Evolutionary conservation across 225 moss, liverwort and hornwort genomes (phyloP), one percentile per base, ranked within the genome.

Genomic region (Bryoerythrophyllum caledonicum): DNA sequence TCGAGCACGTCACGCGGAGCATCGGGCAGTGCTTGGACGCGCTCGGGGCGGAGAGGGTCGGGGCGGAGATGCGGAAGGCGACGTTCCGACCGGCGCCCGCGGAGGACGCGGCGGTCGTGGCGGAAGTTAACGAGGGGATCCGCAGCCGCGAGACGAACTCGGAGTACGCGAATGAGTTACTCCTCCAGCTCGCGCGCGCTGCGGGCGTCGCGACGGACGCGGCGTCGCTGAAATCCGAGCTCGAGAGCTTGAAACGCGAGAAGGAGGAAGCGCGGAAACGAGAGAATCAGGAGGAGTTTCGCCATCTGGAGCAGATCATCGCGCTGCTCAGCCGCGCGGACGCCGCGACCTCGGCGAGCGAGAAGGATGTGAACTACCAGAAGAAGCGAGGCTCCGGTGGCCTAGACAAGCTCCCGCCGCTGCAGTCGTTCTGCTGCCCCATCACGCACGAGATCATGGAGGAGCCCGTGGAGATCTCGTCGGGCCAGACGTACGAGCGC

Each of bases 381-480:
- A 94, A 78, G 82, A 92, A 87, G 86, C 87, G 83, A 74, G 84
- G 81, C 17, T 63, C 81, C 1, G 90, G 86, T 48, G 87, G 92
- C 19, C 80, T 68, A 5, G 5, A 32, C 67, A 86, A 77, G 35
- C 83, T 92, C 71, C 92, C 89, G 13, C 89, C 94, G 23, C 70
- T 97, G 86, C 92, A 93, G 60, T 94, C 94, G 15, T 97, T 97
- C 44, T 91, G 70, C 72, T 97, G 96, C 72, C 96, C 94, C 4
- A 97, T 97, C 46, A 94, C 96, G 8, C 82, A 82, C 59, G 94
- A 94, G 46, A 92, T 97, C 19, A 97, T 97, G 96, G 91, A 91
- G 68, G 94, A 94, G 70, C 96, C 96, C 10, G 96, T 94, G 10
- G 96, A 97, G 69, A 90, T 97, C 9, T 91, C 88, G 7, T 97